phyloP scores from a whole-genome alignment of 2,329 filamentous ascomycete species.

The Tolypocladium cylindrosporum region DNA sequence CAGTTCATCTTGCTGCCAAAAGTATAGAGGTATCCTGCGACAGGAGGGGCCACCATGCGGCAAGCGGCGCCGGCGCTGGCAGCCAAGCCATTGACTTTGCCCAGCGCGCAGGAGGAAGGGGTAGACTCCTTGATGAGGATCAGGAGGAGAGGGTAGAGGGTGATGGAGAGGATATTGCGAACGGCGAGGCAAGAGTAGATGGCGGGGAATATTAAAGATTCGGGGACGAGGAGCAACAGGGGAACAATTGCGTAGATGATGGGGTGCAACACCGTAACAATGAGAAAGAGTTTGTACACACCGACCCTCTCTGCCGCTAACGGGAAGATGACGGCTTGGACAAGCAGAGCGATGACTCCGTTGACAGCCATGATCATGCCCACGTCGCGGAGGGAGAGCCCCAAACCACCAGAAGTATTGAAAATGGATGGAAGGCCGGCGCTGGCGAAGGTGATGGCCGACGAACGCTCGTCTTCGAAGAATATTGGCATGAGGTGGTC shows the following conservation, averaged over 20 bases:
- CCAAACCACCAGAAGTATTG: constrained; percentile 51
- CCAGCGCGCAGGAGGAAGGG: constrained; percentile 43
- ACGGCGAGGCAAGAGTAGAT: constrained; percentile 49
- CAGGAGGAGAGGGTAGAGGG: constrained; percentile 55
- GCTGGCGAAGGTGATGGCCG: constrained; percentile 25
- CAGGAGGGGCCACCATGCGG: constrained; percentile 56
- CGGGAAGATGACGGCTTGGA: constrained; percentile 53
- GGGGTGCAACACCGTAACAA: constrained; percentile 50
- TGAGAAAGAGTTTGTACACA: constrained; percentile 48
- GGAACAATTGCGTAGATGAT: constrained; percentile 52
- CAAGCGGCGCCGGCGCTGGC: constrained; percentile 57
- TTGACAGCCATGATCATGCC: constrained; percentile 52
- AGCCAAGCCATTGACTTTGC: constrained; percentile 56
- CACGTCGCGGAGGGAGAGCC: constrained; percentile 51
- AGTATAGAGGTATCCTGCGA: constrained; percentile 54
- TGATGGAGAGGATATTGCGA: constrained; percentile 51
- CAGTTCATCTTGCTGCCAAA: constrained; percentile 48
- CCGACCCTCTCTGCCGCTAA: constrained; percentile 47
- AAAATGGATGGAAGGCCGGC: constrained; percentile 30
- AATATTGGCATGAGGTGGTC: constrained; percentile 90
- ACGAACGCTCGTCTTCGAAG: constrained; percentile 63
- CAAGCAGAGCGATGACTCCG: constrained; percentile 47
- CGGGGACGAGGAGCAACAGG: constrained; percentile 44
- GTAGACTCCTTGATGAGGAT: constrained; percentile 61
- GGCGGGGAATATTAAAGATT: constrained; percentile 38